Percentiles rank a stretch among this genome's conserved stretches.
These are phyloP conservation scores for Penicillium sp. DNA, from an alignment of 2,329 filamentous ascomycete genomes.

Conservation along the genomic window DNA sequence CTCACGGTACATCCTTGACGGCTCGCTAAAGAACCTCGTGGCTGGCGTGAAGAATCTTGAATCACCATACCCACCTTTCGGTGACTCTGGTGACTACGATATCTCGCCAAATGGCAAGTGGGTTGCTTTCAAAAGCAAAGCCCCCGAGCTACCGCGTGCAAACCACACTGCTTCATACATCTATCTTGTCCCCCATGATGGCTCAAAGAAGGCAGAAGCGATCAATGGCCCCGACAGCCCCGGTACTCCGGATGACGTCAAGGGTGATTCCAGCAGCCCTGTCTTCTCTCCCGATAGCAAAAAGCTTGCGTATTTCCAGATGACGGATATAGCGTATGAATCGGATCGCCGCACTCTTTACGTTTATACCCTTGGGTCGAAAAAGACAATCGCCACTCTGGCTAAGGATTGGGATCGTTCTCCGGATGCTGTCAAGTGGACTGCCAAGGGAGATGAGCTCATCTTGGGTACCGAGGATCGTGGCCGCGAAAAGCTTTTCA, in stretches of 20 bases:
- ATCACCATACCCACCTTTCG: conserved; percentile 65
- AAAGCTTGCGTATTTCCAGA: conserved; percentile 75
- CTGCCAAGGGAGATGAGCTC: conserved; percentile 61
- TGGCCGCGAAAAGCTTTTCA: conserved; percentile 56
- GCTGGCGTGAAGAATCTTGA: conserved; percentile 49
- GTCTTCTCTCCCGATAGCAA: conserved; percentile 75
- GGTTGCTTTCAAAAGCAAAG: conserved; percentile 50
- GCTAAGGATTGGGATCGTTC: conserved; percentile 57
- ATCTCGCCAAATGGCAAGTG: conserved; percentile 49
- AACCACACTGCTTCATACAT: conserved; percentile 81
- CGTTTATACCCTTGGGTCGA: conserved; percentile 40
- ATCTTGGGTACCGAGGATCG: conserved; percentile 75
- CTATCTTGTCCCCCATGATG: conserved; percentile 70
- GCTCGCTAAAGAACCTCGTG: conserved; percentile 59
- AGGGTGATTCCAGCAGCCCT: conserved; percentile 65
- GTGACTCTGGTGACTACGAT: conserved; percentile 80
- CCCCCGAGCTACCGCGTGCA: conserved; percentile 44
- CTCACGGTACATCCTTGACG: conserved; percentile 46
- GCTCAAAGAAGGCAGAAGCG: conserved; percentile 57
- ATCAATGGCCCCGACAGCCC: conserved; percentile 47
- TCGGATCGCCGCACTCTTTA: conserved; percentile 67
- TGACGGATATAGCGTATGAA: conserved; percentile 78
- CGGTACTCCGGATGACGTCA: conserved; percentile 54
- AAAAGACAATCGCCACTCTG: conserved; percentile 42
- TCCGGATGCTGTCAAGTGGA: conserved; percentile 56